Base-by-base conservation (phyloP, 108 stramenopile genomes). In the Skeletonema marinoi region DNA sequence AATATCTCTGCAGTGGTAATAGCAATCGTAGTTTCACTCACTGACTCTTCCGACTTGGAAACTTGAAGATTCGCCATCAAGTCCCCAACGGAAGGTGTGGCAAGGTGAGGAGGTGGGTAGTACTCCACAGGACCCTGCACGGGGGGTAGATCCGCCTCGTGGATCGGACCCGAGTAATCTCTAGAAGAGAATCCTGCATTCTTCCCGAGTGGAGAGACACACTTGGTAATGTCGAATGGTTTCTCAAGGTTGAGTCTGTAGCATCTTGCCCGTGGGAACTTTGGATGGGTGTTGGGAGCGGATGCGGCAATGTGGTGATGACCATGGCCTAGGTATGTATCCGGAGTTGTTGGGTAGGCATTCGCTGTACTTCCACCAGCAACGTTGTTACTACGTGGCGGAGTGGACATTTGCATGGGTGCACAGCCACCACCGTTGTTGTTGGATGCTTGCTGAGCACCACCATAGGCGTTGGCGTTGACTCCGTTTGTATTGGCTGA, bases 1-100 rank as follows among this genome's bases (percentile, higher is more conserved):
- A 94, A 94, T 75, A 94, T 94, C 41, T 86, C 71, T 9, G 93
- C 93, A 0, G 93, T 94, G 35, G 88, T 74, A 56, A 94, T 88
- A 50, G 93, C 93, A 42, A 94, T 88, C 12, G 83, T 63, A 3
- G 79, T 83, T 7, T 67, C 66, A 46, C 42, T 68, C 14, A 39
- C 11, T 8, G 72, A 73, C 32, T 80, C 78, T n/a, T 68, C 68
- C 14, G 71, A 72, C 9, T 41, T 35, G 48, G 72, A 73, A n/a
- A 73, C 72, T 41, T 80, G 78, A 0, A 80, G 68, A 50, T 73
- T 73, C 1, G 71, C 72, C 50, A 74, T 68, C 19, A 80, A 39
- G 3, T 73, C 78, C 10, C 35, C 58, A 1, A 71, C 65, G 3
- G 66, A 44, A 7, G 11, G 30, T 9, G 50, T 7, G 50, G 17